Base-by-base conservation (phyloP, 495 filamentous ascomycete genomes). In the Penicillium desertorum region DNA sequence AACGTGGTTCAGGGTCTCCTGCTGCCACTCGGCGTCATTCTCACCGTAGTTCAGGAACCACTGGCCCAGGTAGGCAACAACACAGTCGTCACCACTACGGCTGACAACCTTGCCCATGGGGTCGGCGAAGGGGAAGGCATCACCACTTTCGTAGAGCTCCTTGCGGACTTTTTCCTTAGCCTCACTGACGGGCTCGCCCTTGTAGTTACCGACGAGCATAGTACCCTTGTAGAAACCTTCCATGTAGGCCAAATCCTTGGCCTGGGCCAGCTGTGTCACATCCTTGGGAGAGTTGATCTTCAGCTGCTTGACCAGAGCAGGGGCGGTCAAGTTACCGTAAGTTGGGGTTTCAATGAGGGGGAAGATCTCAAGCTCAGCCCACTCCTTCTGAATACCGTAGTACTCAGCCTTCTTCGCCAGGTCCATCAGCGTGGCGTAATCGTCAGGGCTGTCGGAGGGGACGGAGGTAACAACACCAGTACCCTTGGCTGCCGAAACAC, bases 271-370 rank as follows among this genome's bases (percentile, higher is more conserved):
- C 74, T 88, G 89, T 68, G 88, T 96, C 16, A 84, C 80, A 64
- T 98, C 94, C 73, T 97, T 98, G 53, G 94, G 92, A 6, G 92
- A 96, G 63, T 88, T 86, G 70, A 98, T 98, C 80, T 98, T 98
- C 65, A 97, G 79, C 69, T 93, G 84, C 76, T 96, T 90, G 43
- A 96, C 89, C 44, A 98, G 77, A 51, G 86, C 83, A 56, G 86
- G 84, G 5, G 94, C 94, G 34, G 90, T 86, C 56, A 94, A 76
- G 68, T 96, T 86, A 36, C 90, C 92, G 65, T 94, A 96, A 16
- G 86, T 86, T 2, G 93, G 93, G 9, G 94, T 98, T 32, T 91
- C 80, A 58, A 98, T 96, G 59, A 98, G 87, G 43, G 92, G 89
- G 48, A 85, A 56, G 56, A 97, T 91, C 54, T 96, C 90, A 43